These are phyloP conservation scores for Bryoglossum gracile DNA, from an alignment of 495 filamentous ascomycete species.

Conservation along the genomic window DNA sequence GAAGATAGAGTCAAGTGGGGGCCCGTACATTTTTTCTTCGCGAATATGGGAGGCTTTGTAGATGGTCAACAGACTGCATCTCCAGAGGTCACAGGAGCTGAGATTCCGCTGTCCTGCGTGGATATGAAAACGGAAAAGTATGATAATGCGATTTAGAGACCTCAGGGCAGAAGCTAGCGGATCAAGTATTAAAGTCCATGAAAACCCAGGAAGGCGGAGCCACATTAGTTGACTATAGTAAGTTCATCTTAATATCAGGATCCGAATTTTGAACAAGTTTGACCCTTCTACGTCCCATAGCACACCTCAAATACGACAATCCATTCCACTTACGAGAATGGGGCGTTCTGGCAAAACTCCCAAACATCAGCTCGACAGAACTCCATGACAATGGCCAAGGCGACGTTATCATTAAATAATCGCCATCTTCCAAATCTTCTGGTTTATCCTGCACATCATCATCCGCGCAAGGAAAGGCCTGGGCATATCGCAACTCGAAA, in stretches of 20 bases:
- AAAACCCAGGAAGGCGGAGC: no score
- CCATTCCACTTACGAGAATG: not conserved
- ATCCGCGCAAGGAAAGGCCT: slow-evolving; percentile 19
- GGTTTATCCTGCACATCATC: slow-evolving; percentile 26
- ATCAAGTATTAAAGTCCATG: slow-evolving; percentile 25
- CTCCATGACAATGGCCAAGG: slow-evolving; percentile 33
- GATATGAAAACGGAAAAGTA: no score
- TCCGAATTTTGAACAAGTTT: not conserved
- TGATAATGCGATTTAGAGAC: no score
- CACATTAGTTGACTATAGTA: no score
- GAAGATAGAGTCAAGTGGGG: slow-evolving; percentile 24
- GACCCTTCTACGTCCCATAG: not conserved
- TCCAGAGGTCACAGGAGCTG: no score
- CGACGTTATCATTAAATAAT: slow-evolving; percentile 27
- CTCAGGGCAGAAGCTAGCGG: no score
- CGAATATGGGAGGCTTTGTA: slow-evolving; percentile 36
- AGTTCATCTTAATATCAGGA: no score
- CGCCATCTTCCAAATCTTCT: slow-evolving; percentile 25
- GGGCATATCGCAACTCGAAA: slow-evolving; percentile 27
- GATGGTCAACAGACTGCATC: no score
- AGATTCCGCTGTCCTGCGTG: no score
- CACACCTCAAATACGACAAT: not conserved
- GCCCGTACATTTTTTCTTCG: slow-evolving; percentile 31
- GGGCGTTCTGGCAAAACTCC: not conserved
- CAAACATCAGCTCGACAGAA: slow-evolving; percentile 15